phyloP scores from a whole-genome alignment of 768 basidiomycete genomes.

The Leccinum pellstonianum region DNA sequence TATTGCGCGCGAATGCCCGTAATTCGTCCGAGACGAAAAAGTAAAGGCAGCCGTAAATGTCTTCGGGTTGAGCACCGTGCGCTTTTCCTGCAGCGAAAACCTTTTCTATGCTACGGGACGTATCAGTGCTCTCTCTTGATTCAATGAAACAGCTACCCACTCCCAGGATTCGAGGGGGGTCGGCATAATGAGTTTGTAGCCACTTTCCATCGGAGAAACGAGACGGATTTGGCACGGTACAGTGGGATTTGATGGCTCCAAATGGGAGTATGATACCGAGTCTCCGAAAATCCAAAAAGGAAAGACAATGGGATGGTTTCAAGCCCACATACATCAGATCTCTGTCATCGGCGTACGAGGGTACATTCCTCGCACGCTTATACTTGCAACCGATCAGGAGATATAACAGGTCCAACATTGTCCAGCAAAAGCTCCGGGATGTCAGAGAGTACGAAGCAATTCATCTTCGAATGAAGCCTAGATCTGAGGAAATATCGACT shows the following conservation, averaged over 20 bases:
- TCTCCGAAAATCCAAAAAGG: conserved; percentile 38
- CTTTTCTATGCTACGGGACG: conserved; percentile 35
- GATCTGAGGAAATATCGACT: too few relatives aligned
- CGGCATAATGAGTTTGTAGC: conserved; percentile 40
- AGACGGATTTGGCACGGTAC: conserved; percentile 40
- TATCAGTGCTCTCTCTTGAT: conserved; percentile 1
- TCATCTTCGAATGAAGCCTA: conserved; percentile 18
- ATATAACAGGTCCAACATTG: conserved; percentile 16
- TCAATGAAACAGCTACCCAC: conserved; percentile 27
- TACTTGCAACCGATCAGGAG: conserved; percentile 32
- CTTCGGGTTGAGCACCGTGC: conserved; percentile 40
- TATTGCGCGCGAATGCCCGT: conserved; percentile 34
- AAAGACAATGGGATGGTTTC: conserved; percentile 44
- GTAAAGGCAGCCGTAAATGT: conserved; percentile 51
- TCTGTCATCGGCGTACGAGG: conserved; percentile 39
- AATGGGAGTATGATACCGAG: conserved; percentile 50
- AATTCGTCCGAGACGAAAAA: conserved; percentile 45
- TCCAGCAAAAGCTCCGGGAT: conserved; percentile 16
- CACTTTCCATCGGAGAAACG: conserved; percentile 48
- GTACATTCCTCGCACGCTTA: conserved; percentile 34
- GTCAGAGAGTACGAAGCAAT: conserved; percentile 9
- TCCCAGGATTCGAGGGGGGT: conserved; percentile 53
- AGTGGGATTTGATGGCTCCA: conserved; percentile 41
- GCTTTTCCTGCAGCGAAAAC: conserved; percentile 39
- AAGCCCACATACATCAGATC: conserved; percentile 41